These are phyloP conservation scores for Spathaspora arborariae DNA, from an alignment of 805 yeast genomes.

Conservation along the genomic window DNA sequence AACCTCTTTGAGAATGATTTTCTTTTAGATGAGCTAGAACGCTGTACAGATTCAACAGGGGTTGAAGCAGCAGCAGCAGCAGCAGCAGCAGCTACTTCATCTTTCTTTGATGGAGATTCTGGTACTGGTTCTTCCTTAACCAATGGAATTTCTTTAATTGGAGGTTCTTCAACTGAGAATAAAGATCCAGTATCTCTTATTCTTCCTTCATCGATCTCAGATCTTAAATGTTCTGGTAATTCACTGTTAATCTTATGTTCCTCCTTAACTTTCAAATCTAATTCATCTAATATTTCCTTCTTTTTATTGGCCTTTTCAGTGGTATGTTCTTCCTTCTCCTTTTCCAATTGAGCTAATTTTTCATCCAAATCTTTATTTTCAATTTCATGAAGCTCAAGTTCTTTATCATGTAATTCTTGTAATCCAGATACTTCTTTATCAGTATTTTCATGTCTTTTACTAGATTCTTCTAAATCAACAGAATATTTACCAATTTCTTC, in stretches of 20 bases:
- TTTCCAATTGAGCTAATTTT: conserved; percentile 39
- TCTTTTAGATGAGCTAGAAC: conserved; percentile 10
- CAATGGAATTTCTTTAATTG: conserved; percentile 13
- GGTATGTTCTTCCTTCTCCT: conserved; percentile 34
- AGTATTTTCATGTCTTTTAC: conserved; percentile 36
- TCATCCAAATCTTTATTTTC: conserved; percentile 36
- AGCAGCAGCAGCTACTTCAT: conserved; percentile 7
- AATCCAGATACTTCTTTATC: conserved; percentile 36
- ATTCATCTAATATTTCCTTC: conserved; percentile 25
- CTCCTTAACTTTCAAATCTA: conserved; percentile 39
- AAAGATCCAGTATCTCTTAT: conserved; percentile 37
- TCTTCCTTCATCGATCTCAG: conserved; percentile 29
- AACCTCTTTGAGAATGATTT: conserved; percentile 18
- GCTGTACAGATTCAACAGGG: neutral
- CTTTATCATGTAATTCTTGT: conserved; percentile 20
- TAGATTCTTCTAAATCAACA: conserved; percentile 27
- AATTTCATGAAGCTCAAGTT: conserved; percentile 23
- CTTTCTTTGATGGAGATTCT: conserved; percentile 8
- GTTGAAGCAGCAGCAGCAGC: conserved; percentile 6
- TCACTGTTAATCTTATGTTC: conserved; percentile 46
- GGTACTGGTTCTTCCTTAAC: conserved; percentile 8
- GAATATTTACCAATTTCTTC: conserved; percentile 31
- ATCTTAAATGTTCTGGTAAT: conserved; percentile 51
- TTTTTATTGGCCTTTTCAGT: conserved; percentile 34
- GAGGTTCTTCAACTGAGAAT: conserved; percentile 29